These are phyloP conservation scores for Cucurbita moschata DNA, from an alignment of 306 rosid genomes.

Conservation along the genomic window DNA sequence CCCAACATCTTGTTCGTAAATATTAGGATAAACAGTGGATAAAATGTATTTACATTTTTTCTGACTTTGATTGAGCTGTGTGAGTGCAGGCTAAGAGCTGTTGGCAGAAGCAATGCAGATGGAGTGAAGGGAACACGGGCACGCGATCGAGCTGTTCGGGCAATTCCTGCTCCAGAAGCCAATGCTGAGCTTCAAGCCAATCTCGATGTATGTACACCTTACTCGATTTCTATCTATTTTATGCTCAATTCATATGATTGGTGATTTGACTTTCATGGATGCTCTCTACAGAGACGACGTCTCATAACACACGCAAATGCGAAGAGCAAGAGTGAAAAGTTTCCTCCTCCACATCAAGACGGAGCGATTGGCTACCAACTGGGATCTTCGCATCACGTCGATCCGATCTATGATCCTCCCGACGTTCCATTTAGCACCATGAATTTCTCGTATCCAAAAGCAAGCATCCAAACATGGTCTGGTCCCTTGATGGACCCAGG, in stretches of 20 bases:
- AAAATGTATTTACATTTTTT: not conserved
- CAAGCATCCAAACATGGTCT: slow-evolving; percentile 81
- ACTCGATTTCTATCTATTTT: not conserved
- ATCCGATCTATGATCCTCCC: slow-evolving; percentile 75
- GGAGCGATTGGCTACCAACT: slow-evolving; percentile 84
- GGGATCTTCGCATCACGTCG: slow-evolving; percentile 81
- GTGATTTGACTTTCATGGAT: not conserved
- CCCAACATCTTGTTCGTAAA: not conserved
- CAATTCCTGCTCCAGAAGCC: slow-evolving; percentile 77
- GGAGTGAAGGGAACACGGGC: slow-evolving; percentile 71
- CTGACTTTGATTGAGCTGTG: slow-evolving; percentile 14
- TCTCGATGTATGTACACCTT: slow-evolving; percentile 75
- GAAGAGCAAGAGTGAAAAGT: slow-evolving; percentile 97
- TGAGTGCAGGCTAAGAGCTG: slow-evolving; percentile 74
- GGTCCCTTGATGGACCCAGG: slow-evolving; percentile 77
- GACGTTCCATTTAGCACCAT: slow-evolving; percentile 84
- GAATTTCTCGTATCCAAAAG: slow-evolving; percentile 64
- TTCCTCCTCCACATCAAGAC: slow-evolving; percentile 98
- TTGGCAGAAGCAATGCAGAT: slow-evolving; percentile 63
- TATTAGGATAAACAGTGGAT: not conserved
- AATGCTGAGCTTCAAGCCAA: slow-evolving; percentile 93
- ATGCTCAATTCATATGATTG: not conserved
- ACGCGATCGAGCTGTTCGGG: slow-evolving; percentile 67
- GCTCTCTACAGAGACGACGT: slow-evolving; percentile 58
- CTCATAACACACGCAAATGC: slow-evolving; percentile 88